Base-by-base conservation (phyloP, 371 early-diverging fungal genomes). In the Mucor indicus region DNA sequence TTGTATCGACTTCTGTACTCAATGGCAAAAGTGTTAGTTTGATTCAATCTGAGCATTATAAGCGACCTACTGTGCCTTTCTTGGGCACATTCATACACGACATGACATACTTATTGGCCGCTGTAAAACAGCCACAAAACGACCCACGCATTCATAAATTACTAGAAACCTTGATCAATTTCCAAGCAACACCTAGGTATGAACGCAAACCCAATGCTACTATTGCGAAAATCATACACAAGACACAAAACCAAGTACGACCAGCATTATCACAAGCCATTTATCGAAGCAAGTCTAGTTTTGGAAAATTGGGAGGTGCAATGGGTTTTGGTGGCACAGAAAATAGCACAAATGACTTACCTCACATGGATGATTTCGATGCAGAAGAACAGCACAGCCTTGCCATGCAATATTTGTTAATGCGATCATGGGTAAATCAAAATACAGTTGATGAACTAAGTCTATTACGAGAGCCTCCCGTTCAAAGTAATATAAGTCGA, bases 21-120 rank as follows among this genome's bases (percentile, higher is more conserved):
- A 69, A 69, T 47, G 69, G 70, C 29, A 77, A 64, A 29, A 62
- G 64, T 30, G 66, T 69, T 10, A 35, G 63, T 8, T 29, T 46
- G 6, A 62, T 69, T 22, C 72, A 72, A 25, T 63, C 66, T 3
- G 83, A 80, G 15, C 72, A 77, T 25, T 62, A 62, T 42, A 53
- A 64, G 25, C 51, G 79, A 21, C 89, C 91, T 3, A 80, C 80
- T 13, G 78, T 91, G 8, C 92, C 92, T 0, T 91, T 85, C 57
- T 53, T 91, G 9, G 90, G 92, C 13, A 81, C 88, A 1, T 83
- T 87, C 53, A 83, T 89, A 20, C 88, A 89, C 60, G 92, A 91
- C 53, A 76, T 82, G 30, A 89, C 90, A 4, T 91, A 91, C 51
- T 59, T 90, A 12, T 25, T 80, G 6, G 88, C 87, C 0, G 83